phyloP scores from a whole-genome alignment of 164 flowering plant genomes.

The Annona cherimola region DNA sequence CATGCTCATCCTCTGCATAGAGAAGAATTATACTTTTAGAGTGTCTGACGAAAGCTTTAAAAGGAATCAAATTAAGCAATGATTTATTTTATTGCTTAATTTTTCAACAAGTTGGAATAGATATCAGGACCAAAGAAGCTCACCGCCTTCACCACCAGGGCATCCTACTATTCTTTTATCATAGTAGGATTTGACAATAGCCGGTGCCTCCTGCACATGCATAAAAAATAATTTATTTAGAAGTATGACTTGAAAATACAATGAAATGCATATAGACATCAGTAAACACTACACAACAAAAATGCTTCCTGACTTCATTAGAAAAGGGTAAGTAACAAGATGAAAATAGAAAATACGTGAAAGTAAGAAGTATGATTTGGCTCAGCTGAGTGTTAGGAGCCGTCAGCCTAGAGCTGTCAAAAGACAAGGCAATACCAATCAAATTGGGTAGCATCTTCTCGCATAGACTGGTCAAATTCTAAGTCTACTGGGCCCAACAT shows the following conservation, averaged over 20 bases:
- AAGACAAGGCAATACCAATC: background rate
- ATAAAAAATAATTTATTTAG: background rate
- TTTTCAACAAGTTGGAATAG: background rate
- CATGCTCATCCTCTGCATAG: slow-evolving; percentile 76
- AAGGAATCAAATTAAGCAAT: background rate
- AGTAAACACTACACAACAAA: background rate
- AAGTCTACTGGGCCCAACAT: background rate
- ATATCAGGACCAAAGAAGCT: slow-evolving; percentile 7
- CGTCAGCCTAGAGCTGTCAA: background rate
- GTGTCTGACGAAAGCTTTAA: background rate
- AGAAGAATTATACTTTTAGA: background rate
- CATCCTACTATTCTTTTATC: slow-evolving; percentile 73
- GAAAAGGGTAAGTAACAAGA: background rate
- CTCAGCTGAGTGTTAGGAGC: background rate
- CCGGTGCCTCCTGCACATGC: slow-evolving; percentile 54
- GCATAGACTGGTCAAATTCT: too few species aligned
- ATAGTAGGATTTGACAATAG: slow-evolving; percentile 49
- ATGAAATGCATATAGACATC: background rate
- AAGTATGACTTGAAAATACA: background rate
- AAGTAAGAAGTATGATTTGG: background rate
- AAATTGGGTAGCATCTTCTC: too few species aligned
- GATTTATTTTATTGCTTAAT: background rate
- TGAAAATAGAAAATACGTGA: too few species aligned
- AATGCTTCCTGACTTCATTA: background rate
- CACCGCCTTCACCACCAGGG: slow-evolving; percentile 75